Evolutionary conservation across 176 grass and related monocot species (phyloP), one percentile per base, ranked within the genome.

Genomic region (Aegilops bicornis): DNA sequence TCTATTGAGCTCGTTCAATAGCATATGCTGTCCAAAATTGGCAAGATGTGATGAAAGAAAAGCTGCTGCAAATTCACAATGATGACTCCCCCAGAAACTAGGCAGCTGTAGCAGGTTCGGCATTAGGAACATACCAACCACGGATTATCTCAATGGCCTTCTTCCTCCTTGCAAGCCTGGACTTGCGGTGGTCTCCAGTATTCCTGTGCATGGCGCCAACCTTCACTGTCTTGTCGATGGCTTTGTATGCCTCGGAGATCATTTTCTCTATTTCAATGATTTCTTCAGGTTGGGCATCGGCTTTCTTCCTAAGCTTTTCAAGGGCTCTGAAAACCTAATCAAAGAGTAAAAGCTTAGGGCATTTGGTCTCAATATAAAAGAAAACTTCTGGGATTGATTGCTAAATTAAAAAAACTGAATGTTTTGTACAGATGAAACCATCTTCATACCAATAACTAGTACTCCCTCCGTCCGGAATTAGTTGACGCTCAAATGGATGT

Each of bases 201-300:
- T 98, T 98, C 85, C 89, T 92, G 77, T 98, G 97, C 68, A 96
- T n/a, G 16, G 94, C 91, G 22, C 97, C 97, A 33, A 90, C 92
- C 73, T 92, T 88, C 20, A 96, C 90, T 33, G 97, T 95, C 90
- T 92, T 98, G 68, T 98, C 97, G 13, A 98, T 96, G 65, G 85
- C 83, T 59, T 95, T 96, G 82, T 94, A 98, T 78, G 93, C 91
- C 78, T 92, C 87, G 4, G 92, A 63, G 10, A 98, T 89, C 85
- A 92, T 37, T 78, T 98, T 96, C 76, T 98, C 97, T 58, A 96
- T 88, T 64, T 87, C 84, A 73, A 94, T 47, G 50, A 98, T 89
- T 78, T 98, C 94, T 84, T 98, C 94, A 80, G 90, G 80, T 27
- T 88, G 85, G 59, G 93, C 94, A 80, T 89, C 92, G 29, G 88